Conservation (phyloP, 2,329 filamentous ascomycete species). For the Sarocladiaceae sp. region DNA sequence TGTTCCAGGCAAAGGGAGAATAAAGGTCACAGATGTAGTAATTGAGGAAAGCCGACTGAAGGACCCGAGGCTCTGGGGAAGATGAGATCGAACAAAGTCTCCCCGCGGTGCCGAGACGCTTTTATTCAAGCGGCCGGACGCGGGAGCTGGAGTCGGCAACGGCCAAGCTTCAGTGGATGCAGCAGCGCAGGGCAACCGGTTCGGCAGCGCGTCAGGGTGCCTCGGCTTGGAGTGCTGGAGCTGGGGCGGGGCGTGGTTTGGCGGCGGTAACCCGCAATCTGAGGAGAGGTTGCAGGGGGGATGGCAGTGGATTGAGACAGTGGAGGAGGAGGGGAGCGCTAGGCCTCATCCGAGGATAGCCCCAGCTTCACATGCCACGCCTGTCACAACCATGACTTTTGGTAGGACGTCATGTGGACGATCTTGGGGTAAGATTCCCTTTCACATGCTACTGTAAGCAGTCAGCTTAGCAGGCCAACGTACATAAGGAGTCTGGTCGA, state of each 20-base stretch:
- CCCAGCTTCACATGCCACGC: slow-evolving; percentile 3
- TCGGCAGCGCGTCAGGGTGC: not conserved
- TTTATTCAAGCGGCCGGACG: not conserved
- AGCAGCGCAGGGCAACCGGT: not conserved
- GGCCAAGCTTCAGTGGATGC: not conserved
- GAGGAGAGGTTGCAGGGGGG: not conserved
- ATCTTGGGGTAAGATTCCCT: too few relatives aligned
- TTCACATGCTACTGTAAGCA: slow-evolving; percentile 9
- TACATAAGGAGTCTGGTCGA: not conserved
- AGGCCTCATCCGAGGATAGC: slow-evolving; percentile 1
- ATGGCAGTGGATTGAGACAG: not conserved
- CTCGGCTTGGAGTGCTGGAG: slow-evolving; percentile 3
- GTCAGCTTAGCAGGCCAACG: too few relatives aligned
- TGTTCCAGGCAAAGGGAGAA: slow-evolving; percentile 5
- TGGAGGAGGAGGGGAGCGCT: slow-evolving; percentile 1
- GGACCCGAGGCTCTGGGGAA: slow-evolving; percentile 4
- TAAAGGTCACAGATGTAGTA: not conserved
- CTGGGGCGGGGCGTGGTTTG: not conserved
- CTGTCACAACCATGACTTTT: not conserved
- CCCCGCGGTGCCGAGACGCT: slow-evolving; percentile 7
- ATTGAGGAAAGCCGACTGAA: slow-evolving; percentile 1
- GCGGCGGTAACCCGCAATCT: slow-evolving; percentile 6
- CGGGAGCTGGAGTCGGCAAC: slow-evolving; percentile 9
- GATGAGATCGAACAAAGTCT: not conserved
- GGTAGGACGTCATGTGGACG: not conserved